Evolutionary conservation across 352 stramenopile genomes (phyloP).

Genomic region (Globisporangium ultimum): DNA sequence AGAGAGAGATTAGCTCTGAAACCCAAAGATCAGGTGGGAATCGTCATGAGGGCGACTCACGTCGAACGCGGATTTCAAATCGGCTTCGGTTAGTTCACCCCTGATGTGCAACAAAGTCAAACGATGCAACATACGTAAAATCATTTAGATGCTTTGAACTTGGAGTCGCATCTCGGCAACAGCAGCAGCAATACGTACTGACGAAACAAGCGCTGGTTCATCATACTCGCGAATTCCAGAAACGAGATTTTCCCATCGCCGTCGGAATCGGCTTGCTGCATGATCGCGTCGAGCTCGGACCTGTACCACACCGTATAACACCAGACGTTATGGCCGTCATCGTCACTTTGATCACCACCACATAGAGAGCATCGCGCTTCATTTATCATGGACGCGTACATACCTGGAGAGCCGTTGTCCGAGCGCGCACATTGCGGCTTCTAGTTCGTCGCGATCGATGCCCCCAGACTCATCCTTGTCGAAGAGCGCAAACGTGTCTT

Average conservation of each 20-base stretch:
- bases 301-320: conserved; percentile 9
- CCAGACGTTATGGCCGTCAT: neutral
- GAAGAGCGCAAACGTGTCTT: conserved; percentile 68
- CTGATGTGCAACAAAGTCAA: conserved; percentile 13
- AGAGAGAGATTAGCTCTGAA: neutral
- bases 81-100: conserved; percentile 42
- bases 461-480: conserved; percentile 72
- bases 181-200: conserved; percentile 20
- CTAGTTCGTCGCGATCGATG: conserved; percentile 66
- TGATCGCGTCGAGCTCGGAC: conserved; percentile 61
- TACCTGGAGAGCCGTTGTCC: conserved; percentile 54
- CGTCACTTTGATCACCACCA: neutral
- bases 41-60: conserved; percentile 19
- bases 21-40: neutral
- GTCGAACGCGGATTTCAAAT: conserved; percentile 65
- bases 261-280: conserved; percentile 62
- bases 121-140: neutral
- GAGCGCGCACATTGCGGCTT: conserved; percentile 42
- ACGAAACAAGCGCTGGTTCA: conserved; percentile 69
- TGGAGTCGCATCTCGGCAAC: no score
- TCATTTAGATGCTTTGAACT: neutral
- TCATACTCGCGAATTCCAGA: conserved; percentile 74
- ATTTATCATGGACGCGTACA: neutral
- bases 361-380: neutral
- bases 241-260: conserved; percentile 76